These are phyloP conservation scores for Blastobotrys persicus DNA, from an alignment of 1,139 yeast genomes.

Conservation along the genomic window DNA sequence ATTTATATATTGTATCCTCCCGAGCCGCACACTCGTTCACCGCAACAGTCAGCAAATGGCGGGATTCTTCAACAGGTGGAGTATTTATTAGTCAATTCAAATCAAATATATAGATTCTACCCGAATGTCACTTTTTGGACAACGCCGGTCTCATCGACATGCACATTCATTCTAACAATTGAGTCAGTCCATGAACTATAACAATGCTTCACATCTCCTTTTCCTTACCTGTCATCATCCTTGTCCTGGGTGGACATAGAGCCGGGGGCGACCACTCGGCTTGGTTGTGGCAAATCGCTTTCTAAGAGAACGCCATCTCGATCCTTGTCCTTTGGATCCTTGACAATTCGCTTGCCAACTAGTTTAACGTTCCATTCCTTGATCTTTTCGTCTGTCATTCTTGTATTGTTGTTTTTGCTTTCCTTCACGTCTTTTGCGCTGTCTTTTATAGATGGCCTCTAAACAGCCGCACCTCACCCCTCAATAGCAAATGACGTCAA, in stretches of 20 bases:
- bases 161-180: constrained; percentile 27
- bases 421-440: background rate
- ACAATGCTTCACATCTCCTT: too few species aligned
- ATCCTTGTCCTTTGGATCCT: constrained; percentile 12
- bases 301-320: constrained; percentile 14
- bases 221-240: constrained; percentile 25
- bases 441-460: background rate
- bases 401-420: background rate
- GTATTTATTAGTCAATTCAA: background rate
- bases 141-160: constrained; percentile 26
- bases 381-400: constrained; percentile 11
- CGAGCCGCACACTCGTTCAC: background rate
- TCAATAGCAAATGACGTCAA: background rate
- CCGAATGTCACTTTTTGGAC: constrained; percentile 26
- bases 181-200: background rate
- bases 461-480: background rate
- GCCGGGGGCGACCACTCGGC: constrained; percentile 27
- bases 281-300: constrained; percentile 26
- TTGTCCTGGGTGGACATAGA: constrained; percentile 27
- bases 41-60: too few species aligned
- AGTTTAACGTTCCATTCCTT: constrained; percentile 27
- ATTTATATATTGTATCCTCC: background rate
- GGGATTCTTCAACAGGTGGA: too few species aligned
- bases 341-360: constrained; percentile 28
- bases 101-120: constrained; percentile 9